phyloP scores from a whole-genome alignment of 352 stramenopile genomes.

The Peronosclerospora sorghi region DNA sequence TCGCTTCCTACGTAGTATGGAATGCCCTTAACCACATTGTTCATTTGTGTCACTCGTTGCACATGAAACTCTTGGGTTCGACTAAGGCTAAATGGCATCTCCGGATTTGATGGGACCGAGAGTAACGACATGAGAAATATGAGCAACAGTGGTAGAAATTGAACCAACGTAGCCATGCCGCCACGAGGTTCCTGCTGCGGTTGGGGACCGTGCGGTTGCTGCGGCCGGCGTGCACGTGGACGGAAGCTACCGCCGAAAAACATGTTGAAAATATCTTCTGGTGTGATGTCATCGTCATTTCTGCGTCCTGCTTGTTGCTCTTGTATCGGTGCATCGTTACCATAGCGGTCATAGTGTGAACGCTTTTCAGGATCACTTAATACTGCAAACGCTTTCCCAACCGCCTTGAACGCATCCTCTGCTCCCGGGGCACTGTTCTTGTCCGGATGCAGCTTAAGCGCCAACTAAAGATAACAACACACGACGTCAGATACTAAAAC shows the following conservation, averaged over 20 bases:
- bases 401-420: slow-evolving; percentile 96
- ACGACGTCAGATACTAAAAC: slow-evolving; percentile 4
- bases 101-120: slow-evolving; percentile 54
- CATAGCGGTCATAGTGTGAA: slow-evolving; percentile 77
- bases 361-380: slow-evolving; percentile 85
- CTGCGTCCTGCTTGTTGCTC: slow-evolving; percentile 23
- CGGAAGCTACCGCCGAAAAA: slow-evolving; percentile 83
- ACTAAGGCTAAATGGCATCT: slow-evolving; percentile 78
- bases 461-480: slow-evolving; percentile 43
- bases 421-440: slow-evolving; percentile 94
- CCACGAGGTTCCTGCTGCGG: slow-evolving; percentile 30
- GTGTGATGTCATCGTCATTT: slow-evolving; percentile 78
- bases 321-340: slow-evolving; percentile 38
- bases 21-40: slow-evolving; percentile 74
- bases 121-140: slow-evolving; percentile 80
- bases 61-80: slow-evolving; percentile 68
- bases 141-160: slow-evolving; percentile 79
- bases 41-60: slow-evolving; percentile 66
- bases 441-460: slow-evolving; percentile 84
- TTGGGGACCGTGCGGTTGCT: slow-evolving; percentile 24
- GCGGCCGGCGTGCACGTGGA: slow-evolving; percentile 34
- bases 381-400: slow-evolving; percentile 89
- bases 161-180: slow-evolving; percentile 42
- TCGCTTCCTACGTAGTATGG: slow-evolving; percentile 81
- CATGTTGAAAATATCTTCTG: slow-evolving; percentile 89